Evolutionary conservation across 2,329 filamentous ascomycete genomes (phyloP).

Genomic region (Pseudogymnoascus sp.): DNA sequence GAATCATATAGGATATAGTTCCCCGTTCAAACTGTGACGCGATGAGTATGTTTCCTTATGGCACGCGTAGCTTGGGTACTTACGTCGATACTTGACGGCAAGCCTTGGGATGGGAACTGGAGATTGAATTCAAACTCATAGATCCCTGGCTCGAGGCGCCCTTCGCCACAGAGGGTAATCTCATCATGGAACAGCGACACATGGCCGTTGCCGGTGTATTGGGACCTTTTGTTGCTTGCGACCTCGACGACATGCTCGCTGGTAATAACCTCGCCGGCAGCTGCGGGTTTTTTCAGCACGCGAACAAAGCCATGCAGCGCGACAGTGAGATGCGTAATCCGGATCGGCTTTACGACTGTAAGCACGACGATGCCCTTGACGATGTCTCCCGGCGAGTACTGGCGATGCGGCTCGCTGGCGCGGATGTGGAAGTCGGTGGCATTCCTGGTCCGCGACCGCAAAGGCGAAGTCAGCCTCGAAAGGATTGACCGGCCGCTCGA

Average conservation of each 20-base stretch:
- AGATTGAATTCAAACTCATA: slow-evolving; percentile 76
- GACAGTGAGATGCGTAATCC: slow-evolving; percentile 73
- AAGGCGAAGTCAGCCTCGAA: slow-evolving; percentile 38
- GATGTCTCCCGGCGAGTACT: slow-evolving; percentile 66
- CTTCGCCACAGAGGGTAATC: slow-evolving; percentile 69
- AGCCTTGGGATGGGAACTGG: slow-evolving; percentile 56
- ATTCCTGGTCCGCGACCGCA: slow-evolving; percentile 46
- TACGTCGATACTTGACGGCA: slow-evolving; percentile 95
- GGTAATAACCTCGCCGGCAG: slow-evolving; percentile 40
- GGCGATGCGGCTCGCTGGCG: slow-evolving; percentile 67
- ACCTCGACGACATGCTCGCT: slow-evolving; percentile 28
- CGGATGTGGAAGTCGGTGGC: slow-evolving; percentile 72
- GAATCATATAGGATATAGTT: slow-evolving; percentile 84
- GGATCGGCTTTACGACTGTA: slow-evolving; percentile 63
- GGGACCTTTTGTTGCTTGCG: slow-evolving; percentile 32
- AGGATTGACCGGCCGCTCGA: slow-evolving; percentile 25
- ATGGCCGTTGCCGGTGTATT: slow-evolving; percentile 68
- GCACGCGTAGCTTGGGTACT: slow-evolving; percentile 29
- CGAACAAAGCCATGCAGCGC: slow-evolving; percentile 71
- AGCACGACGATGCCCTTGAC: slow-evolving; percentile 65
- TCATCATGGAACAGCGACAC: slow-evolving; percentile 80
- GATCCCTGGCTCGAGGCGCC: slow-evolving; percentile 61
- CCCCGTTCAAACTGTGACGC: slow-evolving; percentile 77
- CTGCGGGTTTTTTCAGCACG: slow-evolving; percentile 61
- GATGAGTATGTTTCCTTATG: not conserved